Conservation (phyloP, 225 moss, liverwort and hornwort species). For the Bryum argenteum region DNA sequence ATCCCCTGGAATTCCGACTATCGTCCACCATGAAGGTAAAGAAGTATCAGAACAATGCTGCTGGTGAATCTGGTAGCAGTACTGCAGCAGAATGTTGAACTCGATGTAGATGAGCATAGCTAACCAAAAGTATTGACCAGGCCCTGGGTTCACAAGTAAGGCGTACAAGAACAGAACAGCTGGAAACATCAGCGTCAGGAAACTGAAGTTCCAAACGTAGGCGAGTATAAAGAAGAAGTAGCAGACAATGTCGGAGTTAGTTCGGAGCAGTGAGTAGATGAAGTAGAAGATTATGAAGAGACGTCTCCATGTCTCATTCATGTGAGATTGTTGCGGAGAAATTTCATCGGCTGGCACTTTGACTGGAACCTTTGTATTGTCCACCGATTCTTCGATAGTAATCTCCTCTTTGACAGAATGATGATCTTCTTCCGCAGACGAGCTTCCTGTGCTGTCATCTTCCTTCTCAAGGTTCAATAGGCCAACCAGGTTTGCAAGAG, state of each 20-base stretch:
- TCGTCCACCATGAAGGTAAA: constrained; percentile 70
- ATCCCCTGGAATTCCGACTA: constrained; percentile 79
- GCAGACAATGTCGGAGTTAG: constrained; percentile 91
- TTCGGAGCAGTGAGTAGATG: constrained; percentile 68
- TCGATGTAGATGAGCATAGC: constrained; percentile 97
- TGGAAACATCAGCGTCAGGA: constrained; percentile 87
- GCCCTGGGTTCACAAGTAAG: constrained; percentile 90
- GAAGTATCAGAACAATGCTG: constrained; percentile 73
- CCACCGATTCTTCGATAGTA: constrained; percentile 41
- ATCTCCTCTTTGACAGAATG: constrained; percentile 45
- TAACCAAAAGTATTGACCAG: constrained; percentile 91
- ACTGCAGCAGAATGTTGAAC: constrained; percentile 84
- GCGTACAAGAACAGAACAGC: constrained; percentile 90
- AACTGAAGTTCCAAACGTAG: constrained; percentile 95
- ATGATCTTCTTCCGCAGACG: constrained; percentile 83
- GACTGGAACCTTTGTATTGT: constrained; percentile 41
- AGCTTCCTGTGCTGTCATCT: constrained; percentile 78
- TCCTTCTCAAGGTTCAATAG: constrained; percentile 79
- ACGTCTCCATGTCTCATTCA: constrained; percentile 75
- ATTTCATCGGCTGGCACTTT: constrained; percentile 44
- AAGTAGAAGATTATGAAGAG: constrained; percentile 69
- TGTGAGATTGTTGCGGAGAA: constrained; percentile 51
- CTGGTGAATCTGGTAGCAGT: constrained; percentile 89
- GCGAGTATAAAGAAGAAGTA: constrained; percentile 93
- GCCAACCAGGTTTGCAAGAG: constrained; percentile 87